These are phyloP conservation scores for Beauveria australis DNA, from an alignment of 2,329 filamentous ascomycete genomes.

Conservation along the genomic window DNA sequence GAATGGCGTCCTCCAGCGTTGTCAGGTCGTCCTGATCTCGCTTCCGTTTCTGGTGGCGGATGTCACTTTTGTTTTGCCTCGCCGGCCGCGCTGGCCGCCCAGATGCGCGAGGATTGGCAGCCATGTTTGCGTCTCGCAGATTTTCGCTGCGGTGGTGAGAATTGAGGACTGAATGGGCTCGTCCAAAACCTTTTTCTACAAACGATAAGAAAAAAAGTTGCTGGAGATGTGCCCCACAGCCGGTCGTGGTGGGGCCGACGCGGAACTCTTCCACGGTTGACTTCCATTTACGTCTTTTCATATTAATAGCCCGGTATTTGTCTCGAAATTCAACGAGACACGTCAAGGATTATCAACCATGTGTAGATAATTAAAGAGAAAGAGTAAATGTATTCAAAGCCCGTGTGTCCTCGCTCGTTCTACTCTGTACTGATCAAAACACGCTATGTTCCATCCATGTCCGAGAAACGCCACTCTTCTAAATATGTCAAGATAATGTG, in stretches of 20 bases:
- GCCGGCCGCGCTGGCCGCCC: neutral
- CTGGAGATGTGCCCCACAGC: slow-evolving; percentile 6
- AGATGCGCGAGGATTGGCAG: slow-evolving; percentile 2
- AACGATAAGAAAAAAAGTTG: slow-evolving; percentile 8
- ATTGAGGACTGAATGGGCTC: neutral
- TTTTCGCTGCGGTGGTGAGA: neutral
- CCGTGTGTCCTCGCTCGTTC: neutral
- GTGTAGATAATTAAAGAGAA: neutral
- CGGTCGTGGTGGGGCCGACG: neutral
- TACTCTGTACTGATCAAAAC: neutral
- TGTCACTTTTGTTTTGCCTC: slow-evolving; percentile 24
- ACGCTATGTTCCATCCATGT: slow-evolving; percentile 6
- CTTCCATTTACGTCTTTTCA: no score
- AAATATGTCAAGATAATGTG: slow-evolving; percentile 5
- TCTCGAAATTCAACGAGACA: neutral
- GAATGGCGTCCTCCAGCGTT: slow-evolving; percentile 25
- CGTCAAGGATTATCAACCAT: no score
- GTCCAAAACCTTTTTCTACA: slow-evolving; percentile 3
- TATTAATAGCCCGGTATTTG: neutral
- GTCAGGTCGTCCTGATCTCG: slow-evolving; percentile 28
- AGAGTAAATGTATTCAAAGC: slow-evolving; percentile 2
- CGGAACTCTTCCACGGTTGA: neutral
- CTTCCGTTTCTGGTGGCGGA: slow-evolving; percentile 30
- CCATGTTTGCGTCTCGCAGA: slow-evolving; percentile 5
- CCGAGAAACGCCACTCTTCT: neutral